phyloP scores from a whole-genome alignment of 805 yeast species.

The Candida adriatica region DNA sequence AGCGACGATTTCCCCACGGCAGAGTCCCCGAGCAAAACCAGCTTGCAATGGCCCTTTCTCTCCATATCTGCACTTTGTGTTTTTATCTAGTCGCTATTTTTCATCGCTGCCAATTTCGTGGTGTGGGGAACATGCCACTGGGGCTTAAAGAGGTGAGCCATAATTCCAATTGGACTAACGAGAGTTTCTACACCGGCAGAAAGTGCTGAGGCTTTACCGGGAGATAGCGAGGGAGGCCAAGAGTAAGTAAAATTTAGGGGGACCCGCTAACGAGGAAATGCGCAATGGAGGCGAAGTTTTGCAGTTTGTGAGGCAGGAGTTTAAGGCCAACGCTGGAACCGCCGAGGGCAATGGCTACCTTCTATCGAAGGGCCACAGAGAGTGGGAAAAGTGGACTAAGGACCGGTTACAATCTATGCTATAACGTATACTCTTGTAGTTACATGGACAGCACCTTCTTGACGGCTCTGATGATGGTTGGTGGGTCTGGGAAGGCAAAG shows the following conservation, averaged over 20 bases:
- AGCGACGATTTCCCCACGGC: slow-evolving; percentile 85
- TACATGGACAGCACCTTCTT: slow-evolving; percentile 73
- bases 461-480: slow-evolving; percentile 79
- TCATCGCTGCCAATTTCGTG: too few species aligned
- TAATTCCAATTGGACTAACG: not conserved
- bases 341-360: too few species aligned
- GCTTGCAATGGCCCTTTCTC: slow-evolving; percentile 43
- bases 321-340: too few species aligned
- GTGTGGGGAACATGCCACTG: not conserved
- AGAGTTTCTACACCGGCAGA: slow-evolving; percentile 14
- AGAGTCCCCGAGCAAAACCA: slow-evolving; percentile 65
- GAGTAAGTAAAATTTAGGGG: too few species aligned
- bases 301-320: too few species aligned
- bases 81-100: not conserved
- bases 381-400: too few species aligned
- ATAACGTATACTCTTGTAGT: too few species aligned
- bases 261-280: too few species aligned
- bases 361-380: too few species aligned
- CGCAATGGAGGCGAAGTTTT: too few species aligned
- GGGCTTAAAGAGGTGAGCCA: slow-evolving; percentile 10
- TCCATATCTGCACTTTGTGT: slow-evolving; percentile 1
- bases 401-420: too few species aligned
- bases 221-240: slow-evolving; percentile 8
- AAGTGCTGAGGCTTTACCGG: slow-evolving; percentile 11
- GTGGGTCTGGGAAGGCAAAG: slow-evolving; percentile 97